Percentiles rank a stretch among this genome's conserved stretches.
These are phyloP conservation scores for Aureobasidium zeae DNA, from an alignment of 2,329 filamentous ascomycete genomes.

Conservation along the genomic window DNA sequence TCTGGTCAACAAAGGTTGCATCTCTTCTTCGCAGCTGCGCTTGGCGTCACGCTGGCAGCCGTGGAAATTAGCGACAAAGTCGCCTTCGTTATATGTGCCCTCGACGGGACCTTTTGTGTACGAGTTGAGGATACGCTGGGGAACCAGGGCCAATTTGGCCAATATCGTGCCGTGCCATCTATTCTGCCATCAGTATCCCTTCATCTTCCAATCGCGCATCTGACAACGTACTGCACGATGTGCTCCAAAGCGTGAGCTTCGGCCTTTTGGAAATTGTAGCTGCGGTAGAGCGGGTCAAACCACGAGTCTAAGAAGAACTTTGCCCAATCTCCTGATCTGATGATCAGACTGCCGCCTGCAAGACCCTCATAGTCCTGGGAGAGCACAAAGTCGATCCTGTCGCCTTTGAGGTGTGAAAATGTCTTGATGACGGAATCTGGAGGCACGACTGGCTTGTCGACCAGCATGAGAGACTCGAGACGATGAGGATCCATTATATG, in stretches of 20 bases:
- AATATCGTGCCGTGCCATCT: conserved; percentile 98
- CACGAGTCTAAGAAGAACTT: conserved; percentile 89
- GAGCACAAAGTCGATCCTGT: conserved; percentile 71
- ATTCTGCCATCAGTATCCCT: conserved; percentile 31
- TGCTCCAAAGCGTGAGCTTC: conserved; percentile 78
- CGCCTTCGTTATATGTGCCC: conserved; percentile 63
- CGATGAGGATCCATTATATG: conserved; percentile 58
- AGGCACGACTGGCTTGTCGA: conserved; percentile 77
- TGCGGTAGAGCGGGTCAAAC: conserved; percentile 90
- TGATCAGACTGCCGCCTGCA: conserved; percentile 64
- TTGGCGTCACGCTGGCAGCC: conserved; percentile 55
- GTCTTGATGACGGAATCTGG: conserved; percentile 97
- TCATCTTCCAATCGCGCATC: conserved; percentile 52
- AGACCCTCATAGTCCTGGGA: conserved; percentile 79
- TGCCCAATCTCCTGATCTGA: conserved; percentile 81
- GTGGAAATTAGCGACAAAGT: conserved; percentile 71
- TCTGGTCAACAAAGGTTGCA: conserved; percentile 43
- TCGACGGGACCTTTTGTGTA: conserved; percentile 49
- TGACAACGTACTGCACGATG: conserved; percentile 39
- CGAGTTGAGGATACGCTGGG: conserved; percentile 72
- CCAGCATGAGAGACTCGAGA: conserved; percentile 72
- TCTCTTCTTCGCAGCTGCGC: conserved; percentile 61
- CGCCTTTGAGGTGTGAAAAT: conserved; percentile 67
- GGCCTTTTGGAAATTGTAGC: conserved; percentile 93
- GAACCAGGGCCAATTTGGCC: conserved; percentile 79